Percentiles rank a stretch among this genome's conserved stretches.
Conservation (phyloP, 202 grass and related monocot genomes). For the Bolboschoenoplectus hybrid region DNA sequence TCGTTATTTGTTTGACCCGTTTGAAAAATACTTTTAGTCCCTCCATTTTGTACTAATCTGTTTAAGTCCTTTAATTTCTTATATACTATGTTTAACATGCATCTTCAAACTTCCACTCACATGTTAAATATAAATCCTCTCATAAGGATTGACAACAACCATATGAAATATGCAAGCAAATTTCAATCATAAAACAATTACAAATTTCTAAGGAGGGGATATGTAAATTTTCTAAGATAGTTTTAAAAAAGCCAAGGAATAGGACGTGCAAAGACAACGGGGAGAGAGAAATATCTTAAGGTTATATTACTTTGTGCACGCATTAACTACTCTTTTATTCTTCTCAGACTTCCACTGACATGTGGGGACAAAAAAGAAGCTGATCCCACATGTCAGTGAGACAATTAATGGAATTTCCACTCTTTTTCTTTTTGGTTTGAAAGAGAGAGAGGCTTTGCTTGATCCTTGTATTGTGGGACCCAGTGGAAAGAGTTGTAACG, state of each 20-base stretch:
- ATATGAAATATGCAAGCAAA: no score
- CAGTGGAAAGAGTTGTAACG: not conserved
- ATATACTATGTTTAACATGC: not conserved
- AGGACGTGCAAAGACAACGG: not conserved
- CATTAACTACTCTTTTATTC: not conserved
- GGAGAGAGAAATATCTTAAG: not conserved
- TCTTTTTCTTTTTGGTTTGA: not conserved
- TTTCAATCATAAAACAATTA: not conserved
- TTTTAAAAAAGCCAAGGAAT: not conserved
- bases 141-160: not conserved
- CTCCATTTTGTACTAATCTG: not conserved
- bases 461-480: constrained; percentile 14
- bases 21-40: not conserved
- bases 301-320: not conserved
- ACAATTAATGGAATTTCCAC: not conserved
- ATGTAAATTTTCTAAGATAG: not conserved
- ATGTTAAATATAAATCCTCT: not conserved
- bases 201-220: not conserved
- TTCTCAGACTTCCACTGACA: not conserved
- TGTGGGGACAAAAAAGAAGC: not conserved
- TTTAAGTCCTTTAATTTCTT: not conserved
- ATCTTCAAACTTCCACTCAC: not conserved
- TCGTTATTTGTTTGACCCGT: not conserved
- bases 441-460: not conserved
- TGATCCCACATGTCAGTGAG: not conserved